A percentile compares a stretch with the other conserved stretches of the same genome.
phyloP scores from a whole-genome alignment of 805 yeast species.

The Nakazawaea peltata region DNA sequence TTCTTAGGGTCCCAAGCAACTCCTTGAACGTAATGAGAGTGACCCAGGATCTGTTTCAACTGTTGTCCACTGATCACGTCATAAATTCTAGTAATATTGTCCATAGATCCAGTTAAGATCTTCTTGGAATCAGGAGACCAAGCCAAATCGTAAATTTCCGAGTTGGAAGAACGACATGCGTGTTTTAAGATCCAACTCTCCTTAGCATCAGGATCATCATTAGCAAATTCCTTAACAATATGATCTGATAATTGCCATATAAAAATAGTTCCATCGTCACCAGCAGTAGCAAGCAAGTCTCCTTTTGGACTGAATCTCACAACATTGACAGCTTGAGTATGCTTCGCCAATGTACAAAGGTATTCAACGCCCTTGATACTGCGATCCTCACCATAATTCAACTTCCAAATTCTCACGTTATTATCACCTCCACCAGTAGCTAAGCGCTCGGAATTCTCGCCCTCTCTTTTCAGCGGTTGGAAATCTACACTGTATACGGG shows the following conservation, averaged over 20 bases:
- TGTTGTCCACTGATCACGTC: conserved; percentile 48
- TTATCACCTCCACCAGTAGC: conserved; percentile 96
- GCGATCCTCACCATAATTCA: conserved; percentile 14
- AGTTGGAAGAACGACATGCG: conserved; percentile 47
- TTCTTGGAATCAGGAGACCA: conserved; percentile 86
- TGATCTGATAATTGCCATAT: conserved; percentile 63
- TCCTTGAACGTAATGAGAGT: conserved; percentile 90
- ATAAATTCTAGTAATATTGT: conserved; percentile 69
- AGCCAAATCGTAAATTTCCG: conserved; percentile 83
- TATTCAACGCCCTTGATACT: conserved; percentile 47
- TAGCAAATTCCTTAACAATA: conserved; percentile 53
- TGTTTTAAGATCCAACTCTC: conserved; percentile 72
- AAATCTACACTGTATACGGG: conserved; percentile 66
- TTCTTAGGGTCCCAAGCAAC: conserved; percentile 91
- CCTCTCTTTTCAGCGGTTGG: conserved; percentile 32
- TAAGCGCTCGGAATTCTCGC: conserved; percentile 30
- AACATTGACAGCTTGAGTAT: conserved; percentile 90
- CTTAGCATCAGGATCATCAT: conserved; percentile 37
- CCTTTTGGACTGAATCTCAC: conserved; percentile 77
- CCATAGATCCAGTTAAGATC: conserved; percentile 88
- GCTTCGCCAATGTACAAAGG: conserved; percentile 74
- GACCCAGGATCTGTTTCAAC: conserved; percentile 58
- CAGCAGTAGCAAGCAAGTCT: conserved; percentile 73
- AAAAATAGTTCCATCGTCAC: conserved; percentile 88
- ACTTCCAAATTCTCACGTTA: conserved; percentile 52